Base-by-base conservation (phyloP, 192 early-diverging fungal species). In the Entomortierella beljakovae region DNA sequence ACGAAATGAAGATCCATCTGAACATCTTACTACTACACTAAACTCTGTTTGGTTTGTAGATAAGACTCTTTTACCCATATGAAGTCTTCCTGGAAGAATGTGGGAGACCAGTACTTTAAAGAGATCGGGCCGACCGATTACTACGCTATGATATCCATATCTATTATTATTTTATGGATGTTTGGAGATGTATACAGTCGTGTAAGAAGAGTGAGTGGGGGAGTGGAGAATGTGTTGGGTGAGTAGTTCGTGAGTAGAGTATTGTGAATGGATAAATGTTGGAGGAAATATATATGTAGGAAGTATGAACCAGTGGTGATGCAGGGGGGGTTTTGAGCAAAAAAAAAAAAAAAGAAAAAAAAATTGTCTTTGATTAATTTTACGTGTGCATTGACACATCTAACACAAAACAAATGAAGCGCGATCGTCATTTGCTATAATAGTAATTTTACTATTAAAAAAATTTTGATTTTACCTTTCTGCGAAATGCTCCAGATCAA, bases 61-160 rank as follows among this genome's bases (percentile, higher is more conserved):
- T 11, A 68, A 35, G 29, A 82, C 57, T 5, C 70, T 63, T 57
- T 82, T 82, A 23, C 75, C 57, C 57, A 79, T 69, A 32, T 59
- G 55, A 3, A 79, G 31, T 26, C 58, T 79, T 11, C 33, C 50
- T 18, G 54, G 10, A 5, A 68, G 75, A 49, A 79, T 79, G 22
- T 48, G 67, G 15, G 51, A 28, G 25, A 58, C 50, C 23, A 79
- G 43, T 15, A 79, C 13, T 11, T 79, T 31, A 33, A 64, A 58
- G 8, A 79, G 55, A 53, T 79, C 75, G 51, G 75, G 75, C 9
- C 75, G 67, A n/a, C 67, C 75, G 32, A 69, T 50, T 7, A 79
- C 67, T 31, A 79, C 26, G 20, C 58, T 55, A 46, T 64, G 16
- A 31, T 79, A 79, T 13, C 75, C 75, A 32, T 79, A 76, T 50